Evolutionary conservation across 306 rosid species (phyloP).

Genomic region (Trifolium repens): DNA sequence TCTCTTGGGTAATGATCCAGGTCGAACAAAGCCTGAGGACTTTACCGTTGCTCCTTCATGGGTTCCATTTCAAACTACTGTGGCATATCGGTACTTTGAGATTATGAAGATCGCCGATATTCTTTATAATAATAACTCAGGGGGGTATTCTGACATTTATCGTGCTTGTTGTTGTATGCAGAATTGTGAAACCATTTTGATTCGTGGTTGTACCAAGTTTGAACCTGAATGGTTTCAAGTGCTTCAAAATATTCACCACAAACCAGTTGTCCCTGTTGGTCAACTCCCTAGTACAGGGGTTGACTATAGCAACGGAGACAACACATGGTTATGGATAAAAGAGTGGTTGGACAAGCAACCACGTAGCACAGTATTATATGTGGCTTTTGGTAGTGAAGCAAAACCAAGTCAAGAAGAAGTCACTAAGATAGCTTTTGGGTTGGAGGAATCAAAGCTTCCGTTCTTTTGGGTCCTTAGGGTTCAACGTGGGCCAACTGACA

Average conservation of each 20-base stretch:
- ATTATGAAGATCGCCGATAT: not conserved
- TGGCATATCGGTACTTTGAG: slow-evolving; percentile 42
- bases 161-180: not conserved
- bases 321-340: slow-evolving; percentile 25
- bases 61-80: slow-evolving; percentile 43
- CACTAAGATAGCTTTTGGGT: slow-evolving; percentile 50
- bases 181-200: slow-evolving; percentile 1
- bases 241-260: slow-evolving; percentile 24
- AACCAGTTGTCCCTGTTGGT: slow-evolving; percentile 40
- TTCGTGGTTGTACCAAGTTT: slow-evolving; percentile 38
- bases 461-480: slow-evolving; percentile 53
- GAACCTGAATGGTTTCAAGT: slow-evolving; percentile 45
- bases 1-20: not conserved
- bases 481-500: slow-evolving; percentile 7
- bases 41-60: slow-evolving; percentile 41
- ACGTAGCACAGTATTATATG: slow-evolving; percentile 47
- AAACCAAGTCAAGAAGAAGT: slow-evolving; percentile 50
- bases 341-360: slow-evolving; percentile 52
- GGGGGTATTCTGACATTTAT: slow-evolving; percentile 6
- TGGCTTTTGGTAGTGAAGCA: slow-evolving; percentile 61
- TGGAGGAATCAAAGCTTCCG: slow-evolving; percentile 46
- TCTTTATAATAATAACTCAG: not conserved
- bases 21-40: slow-evolving; percentile 37
- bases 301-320: not conserved
- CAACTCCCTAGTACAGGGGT: slow-evolving; percentile 18